Percentiles rank a stretch among this genome's conserved stretches.
Evolutionary conservation across 192 early-diverging fungal genomes (phyloP).

Genomic region (Spinellus fusiger): DNA sequence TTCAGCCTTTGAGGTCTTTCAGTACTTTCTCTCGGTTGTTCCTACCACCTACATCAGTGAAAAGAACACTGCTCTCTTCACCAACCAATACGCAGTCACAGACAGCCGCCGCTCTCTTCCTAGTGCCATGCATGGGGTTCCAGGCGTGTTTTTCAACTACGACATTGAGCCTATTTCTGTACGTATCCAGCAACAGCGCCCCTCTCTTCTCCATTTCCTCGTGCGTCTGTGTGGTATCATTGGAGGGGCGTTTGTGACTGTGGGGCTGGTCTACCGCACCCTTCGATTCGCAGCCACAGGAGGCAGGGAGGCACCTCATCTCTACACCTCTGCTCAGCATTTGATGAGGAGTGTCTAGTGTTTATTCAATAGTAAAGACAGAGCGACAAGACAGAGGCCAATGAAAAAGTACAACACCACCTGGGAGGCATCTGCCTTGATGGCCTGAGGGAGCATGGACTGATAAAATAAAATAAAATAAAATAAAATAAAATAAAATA

Average conservation of each 20-base stretch:
- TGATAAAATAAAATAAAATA: slow-evolving; percentile 2
- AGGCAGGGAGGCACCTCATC: slow-evolving; percentile 28
- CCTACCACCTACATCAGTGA: slow-evolving; percentile 74
- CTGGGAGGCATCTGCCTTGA: slow-evolving; percentile 5
- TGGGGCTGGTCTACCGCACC: slow-evolving; percentile 50
- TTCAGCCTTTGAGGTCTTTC: slow-evolving; percentile 68
- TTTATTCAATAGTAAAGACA: slow-evolving; percentile 17
- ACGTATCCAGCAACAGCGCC: slow-evolving; percentile 60
- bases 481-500: background rate
- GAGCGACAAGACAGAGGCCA: slow-evolving; percentile 20
- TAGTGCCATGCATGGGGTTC: slow-evolving; percentile 8
- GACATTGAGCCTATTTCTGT: slow-evolving; percentile 87
- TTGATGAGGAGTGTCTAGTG: slow-evolving; percentile 23
- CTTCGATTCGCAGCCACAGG: slow-evolving; percentile 25
- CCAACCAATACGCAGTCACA: slow-evolving; percentile 94
- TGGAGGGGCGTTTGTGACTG: slow-evolving; percentile 74
- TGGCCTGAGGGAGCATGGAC: slow-evolving; percentile 21
- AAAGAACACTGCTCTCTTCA: slow-evolving; percentile 48
- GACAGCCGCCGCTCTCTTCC: slow-evolving; percentile 51
- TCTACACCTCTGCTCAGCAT: slow-evolving; percentile 25
- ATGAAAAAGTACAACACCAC: slow-evolving; percentile 26
- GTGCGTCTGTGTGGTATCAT: slow-evolving; percentile 82
- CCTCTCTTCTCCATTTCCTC: slow-evolving; percentile 63
- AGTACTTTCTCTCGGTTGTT: slow-evolving; percentile 83
- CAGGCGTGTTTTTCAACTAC: slow-evolving; percentile 87